Percentiles rank a stretch among this genome's conserved stretches.
Evolutionary conservation across 2,329 filamentous ascomycete species (phyloP).

Genomic region (Xylariaceae sp.): DNA sequence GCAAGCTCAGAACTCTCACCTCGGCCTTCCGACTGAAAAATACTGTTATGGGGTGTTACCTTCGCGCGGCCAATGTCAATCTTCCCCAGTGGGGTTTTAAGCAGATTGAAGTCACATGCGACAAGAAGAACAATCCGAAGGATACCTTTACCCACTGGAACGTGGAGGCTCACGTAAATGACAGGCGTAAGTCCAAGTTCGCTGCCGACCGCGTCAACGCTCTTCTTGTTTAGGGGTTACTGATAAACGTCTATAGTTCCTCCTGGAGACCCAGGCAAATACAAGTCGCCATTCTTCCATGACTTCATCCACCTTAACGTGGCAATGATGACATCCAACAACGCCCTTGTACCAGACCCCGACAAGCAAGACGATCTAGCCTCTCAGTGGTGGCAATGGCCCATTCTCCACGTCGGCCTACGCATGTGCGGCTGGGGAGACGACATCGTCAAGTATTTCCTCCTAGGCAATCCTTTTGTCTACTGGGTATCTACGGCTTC

Average conservation of each 20-base stretch:
- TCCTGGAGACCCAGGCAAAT: conserved; percentile 79
- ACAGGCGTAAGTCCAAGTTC: conserved; percentile 64
- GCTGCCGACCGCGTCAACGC: not conserved
- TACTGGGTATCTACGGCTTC: conserved; percentile 91
- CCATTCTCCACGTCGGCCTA: conserved; percentile 86
- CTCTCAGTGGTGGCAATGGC: conserved; percentile 98
- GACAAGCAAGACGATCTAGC: conserved; percentile 99
- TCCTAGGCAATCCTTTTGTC: conserved; percentile 90
- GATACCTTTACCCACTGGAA: conserved; percentile 99
- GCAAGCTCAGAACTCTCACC: conserved; percentile 82
- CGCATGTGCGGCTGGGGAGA: conserved; percentile 99
- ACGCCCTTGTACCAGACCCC: conserved; percentile 91
- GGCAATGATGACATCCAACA: conserved; percentile 99
- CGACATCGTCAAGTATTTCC: conserved; percentile 92
- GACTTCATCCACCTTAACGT: conserved; percentile 98
- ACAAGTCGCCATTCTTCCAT: conserved; percentile 94
- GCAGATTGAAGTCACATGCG: conserved; percentile 95
- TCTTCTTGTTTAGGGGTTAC: not conserved
- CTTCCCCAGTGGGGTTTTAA: conserved; percentile 99
- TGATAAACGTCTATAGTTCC: conserved; percentile 55
- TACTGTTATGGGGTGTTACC: conserved; percentile 77
- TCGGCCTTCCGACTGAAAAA: conserved; percentile 89
- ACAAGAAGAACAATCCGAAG: conserved; percentile 84
- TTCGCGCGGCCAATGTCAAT: conserved; percentile 92
- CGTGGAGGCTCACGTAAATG: conserved; percentile 90